Evolutionary conservation across 495 filamentous ascomycete genomes (phyloP).

Genomic region (Podospora anserina): DNA sequence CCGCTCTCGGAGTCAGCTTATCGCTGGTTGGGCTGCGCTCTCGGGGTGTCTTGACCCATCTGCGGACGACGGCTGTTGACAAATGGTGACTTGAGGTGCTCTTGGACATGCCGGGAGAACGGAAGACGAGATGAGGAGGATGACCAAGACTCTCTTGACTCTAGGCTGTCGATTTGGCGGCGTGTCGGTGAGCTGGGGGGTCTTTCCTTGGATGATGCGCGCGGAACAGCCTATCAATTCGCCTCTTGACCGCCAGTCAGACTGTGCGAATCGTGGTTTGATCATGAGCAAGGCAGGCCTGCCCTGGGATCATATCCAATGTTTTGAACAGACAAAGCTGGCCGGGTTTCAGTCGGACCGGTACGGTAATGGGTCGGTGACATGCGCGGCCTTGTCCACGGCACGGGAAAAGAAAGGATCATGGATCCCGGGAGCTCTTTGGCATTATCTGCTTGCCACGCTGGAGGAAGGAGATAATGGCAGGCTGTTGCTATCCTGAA

Average conservation of each 20-base stretch:
- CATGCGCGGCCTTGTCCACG: not conserved
- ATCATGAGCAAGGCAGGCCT: not conserved
- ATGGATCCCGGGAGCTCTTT: not conserved
- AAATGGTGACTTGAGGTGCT: not conserved
- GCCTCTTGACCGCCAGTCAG: not conserved
- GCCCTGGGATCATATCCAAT: not conserved
- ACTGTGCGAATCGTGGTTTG: not conserved
- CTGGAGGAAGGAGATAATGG: not conserved
- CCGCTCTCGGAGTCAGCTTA: not conserved
- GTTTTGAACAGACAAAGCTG: not conserved
- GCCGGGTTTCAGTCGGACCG: slow-evolving; percentile 3
- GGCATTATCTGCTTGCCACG: not conserved
- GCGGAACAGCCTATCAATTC: not conserved
- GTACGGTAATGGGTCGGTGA: not conserved
- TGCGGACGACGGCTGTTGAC: slow-evolving; percentile 2
- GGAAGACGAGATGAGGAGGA: not conserved
- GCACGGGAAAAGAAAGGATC: not conserved
- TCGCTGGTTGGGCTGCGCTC: not conserved
- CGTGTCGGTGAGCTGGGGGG: slow-evolving; percentile 3
- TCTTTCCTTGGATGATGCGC: not conserved
- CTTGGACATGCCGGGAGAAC: not conserved
- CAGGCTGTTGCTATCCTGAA: slow-evolving; percentile 6
- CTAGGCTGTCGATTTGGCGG: not conserved
- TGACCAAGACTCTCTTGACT: not conserved
- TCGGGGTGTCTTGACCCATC: not conserved